These are phyloP conservation scores for Fusarium subtropicale DNA, from an alignment of 2,329 filamentous ascomycete genomes.

Conservation along the genomic window DNA sequence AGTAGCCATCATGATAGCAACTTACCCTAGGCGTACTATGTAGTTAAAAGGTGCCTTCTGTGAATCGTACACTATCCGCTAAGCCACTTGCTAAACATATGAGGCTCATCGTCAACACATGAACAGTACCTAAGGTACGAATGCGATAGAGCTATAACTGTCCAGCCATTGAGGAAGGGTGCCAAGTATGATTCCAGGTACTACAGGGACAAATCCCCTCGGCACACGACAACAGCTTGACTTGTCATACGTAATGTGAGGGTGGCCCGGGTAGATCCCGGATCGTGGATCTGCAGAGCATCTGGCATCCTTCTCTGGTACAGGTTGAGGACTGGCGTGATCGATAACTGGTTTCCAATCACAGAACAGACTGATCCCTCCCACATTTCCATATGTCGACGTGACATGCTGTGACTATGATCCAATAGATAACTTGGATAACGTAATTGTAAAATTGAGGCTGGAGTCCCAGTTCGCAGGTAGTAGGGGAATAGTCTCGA, in stretches of 20 bases:
- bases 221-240: not conserved
- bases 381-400: not conserved
- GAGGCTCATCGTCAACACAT: not conserved
- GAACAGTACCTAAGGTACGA: not conserved
- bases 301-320: not conserved
- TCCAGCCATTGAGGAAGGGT: not conserved
- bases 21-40: not conserved
- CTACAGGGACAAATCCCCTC: not conserved
- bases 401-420: not conserved
- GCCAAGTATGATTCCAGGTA: not conserved
- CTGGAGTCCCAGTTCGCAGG: not conserved
- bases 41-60: not conserved
- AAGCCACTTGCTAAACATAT: not conserved
- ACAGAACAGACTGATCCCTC: not conserved
- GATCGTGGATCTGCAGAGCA: constrained; percentile 1
- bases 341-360: not conserved
- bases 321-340: not conserved
- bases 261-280: not conserved
- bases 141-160: not conserved
- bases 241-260: constrained; percentile 7
- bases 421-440: not conserved
- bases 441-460: not conserved
- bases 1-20: not conserved
- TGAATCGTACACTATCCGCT: not conserved
- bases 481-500: not conserved